These are phyloP conservation scores for Aspergillus kassunensis DNA, from an alignment of 495 filamentous ascomycete genomes.

Conservation along the genomic window DNA sequence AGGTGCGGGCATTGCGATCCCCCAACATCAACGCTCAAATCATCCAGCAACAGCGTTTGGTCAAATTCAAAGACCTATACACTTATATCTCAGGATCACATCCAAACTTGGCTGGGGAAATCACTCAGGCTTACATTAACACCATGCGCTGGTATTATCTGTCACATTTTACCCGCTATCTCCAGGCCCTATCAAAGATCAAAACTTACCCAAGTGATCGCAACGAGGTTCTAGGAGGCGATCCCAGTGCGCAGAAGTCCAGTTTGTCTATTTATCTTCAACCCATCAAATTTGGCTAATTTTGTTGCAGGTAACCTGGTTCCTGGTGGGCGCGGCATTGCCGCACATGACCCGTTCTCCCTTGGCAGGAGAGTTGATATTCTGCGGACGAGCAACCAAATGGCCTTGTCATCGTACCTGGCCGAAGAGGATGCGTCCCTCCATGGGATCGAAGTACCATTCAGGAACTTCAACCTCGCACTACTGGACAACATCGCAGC, in stretches of 20 bases:
- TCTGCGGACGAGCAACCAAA: slow-evolving; percentile 62
- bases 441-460: slow-evolving; percentile 85
- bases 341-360: slow-evolving; percentile 81
- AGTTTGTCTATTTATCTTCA: slow-evolving; percentile 23
- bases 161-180: slow-evolving; percentile 87
- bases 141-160: slow-evolving; percentile 99
- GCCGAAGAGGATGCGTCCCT: slow-evolving; percentile 82
- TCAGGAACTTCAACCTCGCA: slow-evolving; percentile 90
- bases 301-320: slow-evolving; percentile 26
- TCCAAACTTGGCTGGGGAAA: slow-evolving; percentile 73
- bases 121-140: slow-evolving; percentile 91
- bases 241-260: slow-evolving; percentile 59
- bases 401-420: slow-evolving; percentile 73
- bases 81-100: slow-evolving; percentile 78
- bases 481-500: slow-evolving; percentile 91
- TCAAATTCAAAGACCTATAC: slow-evolving; percentile 83
- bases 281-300: slow-evolving; percentile 10
- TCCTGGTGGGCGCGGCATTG: slow-evolving; percentile 42
- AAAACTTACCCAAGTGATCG: slow-evolving; percentile 79
- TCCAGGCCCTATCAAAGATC: slow-evolving; percentile 75
- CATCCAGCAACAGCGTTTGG: slow-evolving; percentile 85
- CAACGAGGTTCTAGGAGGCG: slow-evolving; percentile 77
- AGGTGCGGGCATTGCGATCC: slow-evolving; percentile 87
- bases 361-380: slow-evolving; percentile 80
- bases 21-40: slow-evolving; percentile 96